Base-by-base conservation (phyloP, 768 basidiomycete genomes). In the Hebeloma cylindrosporum region DNA sequence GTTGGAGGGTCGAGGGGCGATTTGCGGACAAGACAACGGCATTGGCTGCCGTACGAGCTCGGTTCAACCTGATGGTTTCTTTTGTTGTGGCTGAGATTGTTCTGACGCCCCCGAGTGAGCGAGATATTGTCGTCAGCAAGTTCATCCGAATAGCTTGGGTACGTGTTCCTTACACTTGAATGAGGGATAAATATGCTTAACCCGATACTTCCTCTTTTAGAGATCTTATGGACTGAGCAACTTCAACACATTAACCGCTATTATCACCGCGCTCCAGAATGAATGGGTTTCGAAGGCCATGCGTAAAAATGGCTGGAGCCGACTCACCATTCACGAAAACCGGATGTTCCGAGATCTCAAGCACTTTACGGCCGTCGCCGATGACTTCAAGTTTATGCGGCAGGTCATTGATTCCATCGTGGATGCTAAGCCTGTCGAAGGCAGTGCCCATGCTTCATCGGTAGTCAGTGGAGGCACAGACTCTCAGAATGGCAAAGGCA, bases 111-210 rank as follows among this genome's bases (percentile, higher is more conserved):
- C 83, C 82, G 4, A 64, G 63, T 41, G 82, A 89, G 41, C 76
- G 93, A 14, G 75, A 73, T 26, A 50, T 73, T 35, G 66, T 96
- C 14, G 78, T 89, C 37, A 70, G 69, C 46, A 93, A 92, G 66
- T 85, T 95, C 60, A 82, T 94, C 49, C 82, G 89, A 30, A 70
- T 95, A 44, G 93, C 93, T 28, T 91, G 82, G 75, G 91, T 92
- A 53, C 60, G 84, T 69, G 18, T 25, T 26, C 30, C 4, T 25
- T 34, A 50, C 28, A 47, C 11, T 48, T 23, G 7, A 13, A 2
- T 13, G 27, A 29, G 13, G 3, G 11, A 43, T 23, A 27, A n/a
- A n/a, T 26, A 16, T 30, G 26, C 30, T 51, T 2, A n/a, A n/a
- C n/a, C n/a, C n/a, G n/a, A n/a, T n/a, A 48, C 34, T n/a, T 17